Conservation (phyloP, 2,329 filamentous ascomycete genomes). For the Trichophyton benhamiae region DNA sequence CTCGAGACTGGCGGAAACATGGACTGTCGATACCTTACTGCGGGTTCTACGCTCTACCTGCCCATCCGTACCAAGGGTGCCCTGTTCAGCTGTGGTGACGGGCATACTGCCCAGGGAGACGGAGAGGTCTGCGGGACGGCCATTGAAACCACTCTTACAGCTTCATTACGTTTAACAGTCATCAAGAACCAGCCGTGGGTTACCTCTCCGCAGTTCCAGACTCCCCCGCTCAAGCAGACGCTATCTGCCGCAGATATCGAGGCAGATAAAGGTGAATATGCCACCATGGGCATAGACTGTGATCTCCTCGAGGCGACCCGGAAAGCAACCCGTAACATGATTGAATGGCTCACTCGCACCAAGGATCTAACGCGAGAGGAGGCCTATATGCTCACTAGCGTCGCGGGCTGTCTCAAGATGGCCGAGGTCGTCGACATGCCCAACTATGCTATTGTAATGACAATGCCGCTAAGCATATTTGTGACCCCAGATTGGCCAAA, state of each 20-base stretch:
- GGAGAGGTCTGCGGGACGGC: constrained; percentile 46
- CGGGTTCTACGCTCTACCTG: constrained; percentile 38
- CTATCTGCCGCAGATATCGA: constrained; percentile 17
- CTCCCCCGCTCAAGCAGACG: constrained; percentile 17
- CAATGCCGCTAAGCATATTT: constrained; percentile 40
- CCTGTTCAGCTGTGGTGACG: constrained; percentile 44
- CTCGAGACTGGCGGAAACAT: constrained; percentile 44
- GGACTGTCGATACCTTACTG: constrained; percentile 40
- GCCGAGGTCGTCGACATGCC: constrained; percentile 44
- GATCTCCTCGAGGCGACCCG: constrained; percentile 39
- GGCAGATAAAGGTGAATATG: constrained; percentile 33
- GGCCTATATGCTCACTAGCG: constrained; percentile 42
- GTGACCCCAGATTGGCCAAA: constrained; percentile 8
- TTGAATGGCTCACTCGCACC: constrained; percentile 38
- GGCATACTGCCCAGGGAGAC: constrained; percentile 44
- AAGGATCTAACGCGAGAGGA: constrained; percentile 37
- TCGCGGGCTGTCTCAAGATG: constrained; percentile 41
- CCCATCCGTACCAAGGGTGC: constrained; percentile 40
- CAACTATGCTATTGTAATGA: constrained; percentile 41
- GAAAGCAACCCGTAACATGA: constrained; percentile 38
- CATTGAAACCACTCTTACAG: constrained; percentile 43
- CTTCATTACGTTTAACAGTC: constrained; percentile 38
- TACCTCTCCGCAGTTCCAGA: constrained; percentile 39
- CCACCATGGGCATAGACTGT: constrained; percentile 37
- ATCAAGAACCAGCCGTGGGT: constrained; percentile 38